These are phyloP conservation scores for Lindgomyces ingoldianus DNA, from an alignment of 495 filamentous ascomycete species.

Conservation along the genomic window DNA sequence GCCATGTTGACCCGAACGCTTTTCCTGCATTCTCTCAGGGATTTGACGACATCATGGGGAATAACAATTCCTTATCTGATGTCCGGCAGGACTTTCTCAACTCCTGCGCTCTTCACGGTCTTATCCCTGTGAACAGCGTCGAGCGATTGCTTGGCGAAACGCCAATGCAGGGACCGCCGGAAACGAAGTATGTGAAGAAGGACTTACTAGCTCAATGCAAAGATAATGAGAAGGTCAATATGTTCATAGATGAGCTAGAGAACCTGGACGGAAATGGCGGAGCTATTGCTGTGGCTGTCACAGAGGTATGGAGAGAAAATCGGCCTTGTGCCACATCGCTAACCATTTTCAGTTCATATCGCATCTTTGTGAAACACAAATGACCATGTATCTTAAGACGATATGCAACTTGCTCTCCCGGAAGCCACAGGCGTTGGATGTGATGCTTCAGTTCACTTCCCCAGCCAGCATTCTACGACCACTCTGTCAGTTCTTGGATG, in stretches of 20 bases:
- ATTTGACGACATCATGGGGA: constrained; percentile 71
- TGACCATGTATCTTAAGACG: constrained; percentile 86
- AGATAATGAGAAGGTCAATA: constrained; percentile 69
- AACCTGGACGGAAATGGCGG: constrained; percentile 95
- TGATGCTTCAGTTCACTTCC: constrained; percentile 81
- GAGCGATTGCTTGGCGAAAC: constrained; percentile 81
- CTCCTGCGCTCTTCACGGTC: constrained; percentile 79
- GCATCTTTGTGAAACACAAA: constrained; percentile 74
- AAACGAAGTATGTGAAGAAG: constrained; percentile 72
- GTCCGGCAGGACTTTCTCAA: constrained; percentile 91
- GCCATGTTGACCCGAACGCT: constrained; percentile 71
- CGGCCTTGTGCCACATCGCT: background rate
- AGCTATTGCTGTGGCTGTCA: constrained; percentile 78
- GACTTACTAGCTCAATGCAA: constrained; percentile 73
- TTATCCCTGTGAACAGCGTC: constrained; percentile 77
- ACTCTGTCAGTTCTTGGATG: constrained; percentile 80
- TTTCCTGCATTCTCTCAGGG: constrained; percentile 79
- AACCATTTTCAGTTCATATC: constrained; percentile 62
- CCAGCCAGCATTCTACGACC: constrained; percentile 75
- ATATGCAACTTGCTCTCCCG: constrained; percentile 79
- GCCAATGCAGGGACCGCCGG: constrained; percentile 77
- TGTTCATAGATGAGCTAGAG: constrained; percentile 76
- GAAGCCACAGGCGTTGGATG: constrained; percentile 77
- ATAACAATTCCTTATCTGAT: constrained; percentile 72
- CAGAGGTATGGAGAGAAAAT: constrained; percentile 59